These are phyloP conservation scores for Fusarium phyllophilum DNA, from an alignment of 2,329 filamentous ascomycete genomes.

Conservation along the genomic window DNA sequence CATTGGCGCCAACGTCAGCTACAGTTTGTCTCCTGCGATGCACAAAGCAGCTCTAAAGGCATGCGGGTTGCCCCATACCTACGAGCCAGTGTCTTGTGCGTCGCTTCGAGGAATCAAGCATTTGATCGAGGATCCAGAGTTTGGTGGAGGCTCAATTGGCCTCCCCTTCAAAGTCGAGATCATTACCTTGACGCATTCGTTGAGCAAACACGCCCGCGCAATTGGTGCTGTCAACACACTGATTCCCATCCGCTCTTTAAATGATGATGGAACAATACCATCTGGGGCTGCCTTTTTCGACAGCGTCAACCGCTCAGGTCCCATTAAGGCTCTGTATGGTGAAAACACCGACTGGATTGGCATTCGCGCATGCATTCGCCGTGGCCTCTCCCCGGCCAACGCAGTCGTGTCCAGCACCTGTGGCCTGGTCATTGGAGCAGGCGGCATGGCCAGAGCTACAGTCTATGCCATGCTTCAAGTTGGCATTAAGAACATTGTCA, in stretches of 20 bases:
- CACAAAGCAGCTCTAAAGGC: constrained; percentile 75
- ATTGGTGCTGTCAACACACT: constrained; percentile 83
- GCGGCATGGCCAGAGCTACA: constrained; percentile 81
- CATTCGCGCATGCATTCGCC: constrained; percentile 76
- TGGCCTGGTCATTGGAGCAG: constrained; percentile 71
- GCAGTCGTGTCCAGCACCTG: constrained; percentile 66
- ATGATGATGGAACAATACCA: constrained; percentile 66
- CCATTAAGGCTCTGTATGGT: constrained; percentile 76
- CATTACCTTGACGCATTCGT: constrained; percentile 72
- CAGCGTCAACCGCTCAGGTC: constrained; percentile 69
- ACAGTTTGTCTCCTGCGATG: constrained; percentile 81
- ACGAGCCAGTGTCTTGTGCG: constrained; percentile 70
- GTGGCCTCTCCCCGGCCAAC: constrained; percentile 78
- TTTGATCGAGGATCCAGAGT: constrained; percentile 71
- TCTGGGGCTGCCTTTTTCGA: constrained; percentile 62
- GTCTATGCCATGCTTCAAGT: constrained; percentile 82
- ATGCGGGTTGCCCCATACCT: constrained; percentile 76
- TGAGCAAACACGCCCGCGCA: constrained; percentile 77
- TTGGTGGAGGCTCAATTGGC: constrained; percentile 77
- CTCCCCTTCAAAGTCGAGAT: constrained; percentile 81
- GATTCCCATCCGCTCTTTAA: constrained; percentile 72
- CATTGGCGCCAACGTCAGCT: constrained; percentile 76
- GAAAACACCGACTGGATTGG: constrained; percentile 88
- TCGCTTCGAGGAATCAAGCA: constrained; percentile 71
- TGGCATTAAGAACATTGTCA: constrained; percentile 78